phyloP scores from a whole-genome alignment of 352 stramenopile genomes.

The Pythium coloratum region DNA sequence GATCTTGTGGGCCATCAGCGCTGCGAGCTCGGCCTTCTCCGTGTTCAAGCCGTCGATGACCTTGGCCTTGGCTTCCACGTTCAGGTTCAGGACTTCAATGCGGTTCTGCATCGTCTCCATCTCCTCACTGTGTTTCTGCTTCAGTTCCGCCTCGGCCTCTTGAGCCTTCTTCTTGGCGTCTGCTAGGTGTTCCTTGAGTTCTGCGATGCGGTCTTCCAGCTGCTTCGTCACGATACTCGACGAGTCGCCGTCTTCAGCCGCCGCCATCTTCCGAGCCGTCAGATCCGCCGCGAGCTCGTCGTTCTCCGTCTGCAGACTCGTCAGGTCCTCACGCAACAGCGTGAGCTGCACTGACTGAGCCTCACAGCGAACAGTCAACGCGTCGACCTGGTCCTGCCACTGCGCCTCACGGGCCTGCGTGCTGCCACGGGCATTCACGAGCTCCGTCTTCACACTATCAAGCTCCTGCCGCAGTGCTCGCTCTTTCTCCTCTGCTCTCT shows the following conservation, averaged over 20 bases:
- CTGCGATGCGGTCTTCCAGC: conserved; percentile 32
- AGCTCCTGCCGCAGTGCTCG: conserved; percentile 22
- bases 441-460: conserved; percentile 28
- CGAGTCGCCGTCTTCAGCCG: conserved; percentile 18
- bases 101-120: conserved; percentile 20
- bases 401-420: conserved; percentile 29
- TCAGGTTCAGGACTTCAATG: conserved; percentile 25
- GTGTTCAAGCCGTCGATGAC: conserved; percentile 18
- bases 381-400: conserved; percentile 35
- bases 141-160: conserved; percentile 2
- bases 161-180: conserved; percentile 7
- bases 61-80: conserved; percentile 24
- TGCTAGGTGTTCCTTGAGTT: conserved; percentile 41
- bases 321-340: conserved; percentile 24
- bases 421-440: conserved; percentile 28
- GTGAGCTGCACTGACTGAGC: conserved; percentile 24
- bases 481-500: conserved; percentile 46
- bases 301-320: conserved; percentile 27
- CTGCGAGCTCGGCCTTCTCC: conserved; percentile 25
- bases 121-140: conserved; percentile 1
- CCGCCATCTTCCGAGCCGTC: conserved; percentile 17
- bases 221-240: conserved; percentile 27
- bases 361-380: conserved; percentile 23
- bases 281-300: conserved; percentile 33
- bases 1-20: conserved; percentile 2